Base-by-base conservation (phyloP, 805 yeast species). In the Lachancea fermentati region DNA sequence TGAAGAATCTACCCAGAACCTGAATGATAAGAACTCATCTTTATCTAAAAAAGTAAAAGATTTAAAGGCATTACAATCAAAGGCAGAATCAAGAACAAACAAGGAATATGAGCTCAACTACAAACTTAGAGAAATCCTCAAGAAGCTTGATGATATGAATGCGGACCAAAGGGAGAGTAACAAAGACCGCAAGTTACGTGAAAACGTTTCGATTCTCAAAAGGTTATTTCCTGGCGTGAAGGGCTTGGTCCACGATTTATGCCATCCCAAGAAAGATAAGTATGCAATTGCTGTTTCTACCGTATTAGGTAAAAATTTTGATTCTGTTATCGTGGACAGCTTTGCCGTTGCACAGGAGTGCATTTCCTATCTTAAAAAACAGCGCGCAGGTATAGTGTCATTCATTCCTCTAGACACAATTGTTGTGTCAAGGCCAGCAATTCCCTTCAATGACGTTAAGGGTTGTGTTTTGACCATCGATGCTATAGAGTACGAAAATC, bases 361-460 rank as follows among this genome's bases (percentile, higher is more conserved):
- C 57, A 83, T 93, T 46, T 76, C 78, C 6, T 82, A 81, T 42
- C 66, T 91, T 57, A 85, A 87, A 52, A 89, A 85, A 48, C 91
- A 91, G 56, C 73, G 96, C 48, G 69, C 82, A 9, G 97, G 97
- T 34, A 72, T 75, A 5, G 88, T 93, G 1, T 78, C 94, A 1
- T 89, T 93, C 52, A 82, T 93, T 44, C 97, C 98, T 0, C 65
- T 93, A 37, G 93, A 88, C 53, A 72, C 88, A 1, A 79, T 93
- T 24, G 74, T 69, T 6, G 76, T 78, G 1, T 84, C 81, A 2
- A 71, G 79, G 38, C 86, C 95, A n/a, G 47, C 52, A 13, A 39
- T 51, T 26, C 48, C 60, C 2, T 38, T 43, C 7, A 39, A 50
- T 13, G 51, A 44, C 5, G 38, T 44, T n/a, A 42, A 48, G 30